These are phyloP conservation scores for Calonectria multiphialidica DNA, from an alignment of 2,329 filamentous ascomycete genomes.

Conservation along the genomic window DNA sequence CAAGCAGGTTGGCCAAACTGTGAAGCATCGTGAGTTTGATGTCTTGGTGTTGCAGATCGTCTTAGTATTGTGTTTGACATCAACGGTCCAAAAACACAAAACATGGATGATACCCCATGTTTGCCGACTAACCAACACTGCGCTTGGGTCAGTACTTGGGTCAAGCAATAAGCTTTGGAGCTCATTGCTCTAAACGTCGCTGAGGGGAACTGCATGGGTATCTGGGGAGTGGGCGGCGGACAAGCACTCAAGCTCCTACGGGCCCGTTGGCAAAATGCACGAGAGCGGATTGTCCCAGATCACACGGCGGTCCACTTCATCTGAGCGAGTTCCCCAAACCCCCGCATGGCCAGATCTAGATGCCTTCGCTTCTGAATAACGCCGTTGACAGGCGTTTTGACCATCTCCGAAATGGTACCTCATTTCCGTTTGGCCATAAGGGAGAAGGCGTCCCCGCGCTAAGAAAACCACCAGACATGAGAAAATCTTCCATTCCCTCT, in stretches of 20 bases:
- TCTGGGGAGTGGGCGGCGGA: neutral
- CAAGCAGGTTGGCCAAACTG: neutral
- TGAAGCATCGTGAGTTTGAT: conserved; percentile 23
- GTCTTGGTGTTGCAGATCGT: conserved; percentile 17
- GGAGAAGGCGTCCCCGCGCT: neutral
- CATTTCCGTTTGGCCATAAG: conserved; percentile 9
- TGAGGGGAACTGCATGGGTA: conserved; percentile 16
- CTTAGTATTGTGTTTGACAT: conserved; percentile 5
- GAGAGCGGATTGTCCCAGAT: conserved; percentile 39
- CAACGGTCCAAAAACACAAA: conserved; percentile 7
- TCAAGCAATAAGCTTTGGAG: conserved; percentile 19
- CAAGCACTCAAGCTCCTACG: conserved; percentile 14
- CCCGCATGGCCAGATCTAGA: conserved; percentile 36
- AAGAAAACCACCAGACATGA: neutral
- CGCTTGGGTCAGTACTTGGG: neutral
- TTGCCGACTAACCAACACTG: neutral
- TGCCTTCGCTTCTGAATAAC: conserved; percentile 21
- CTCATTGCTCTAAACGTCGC: conserved; percentile 6
- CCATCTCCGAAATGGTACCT: neutral
- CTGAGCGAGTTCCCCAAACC: conserved; percentile 32
- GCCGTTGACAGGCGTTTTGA: conserved; percentile 1
- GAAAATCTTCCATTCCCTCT: neutral
- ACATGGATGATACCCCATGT: conserved; percentile 17
- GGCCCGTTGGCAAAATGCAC: conserved; percentile 30
- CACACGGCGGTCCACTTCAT: conserved; percentile 29